These are phyloP conservation scores for Colletotrichum sp. DNA, from an alignment of 2,329 filamentous ascomycete species.

Conservation along the genomic window DNA sequence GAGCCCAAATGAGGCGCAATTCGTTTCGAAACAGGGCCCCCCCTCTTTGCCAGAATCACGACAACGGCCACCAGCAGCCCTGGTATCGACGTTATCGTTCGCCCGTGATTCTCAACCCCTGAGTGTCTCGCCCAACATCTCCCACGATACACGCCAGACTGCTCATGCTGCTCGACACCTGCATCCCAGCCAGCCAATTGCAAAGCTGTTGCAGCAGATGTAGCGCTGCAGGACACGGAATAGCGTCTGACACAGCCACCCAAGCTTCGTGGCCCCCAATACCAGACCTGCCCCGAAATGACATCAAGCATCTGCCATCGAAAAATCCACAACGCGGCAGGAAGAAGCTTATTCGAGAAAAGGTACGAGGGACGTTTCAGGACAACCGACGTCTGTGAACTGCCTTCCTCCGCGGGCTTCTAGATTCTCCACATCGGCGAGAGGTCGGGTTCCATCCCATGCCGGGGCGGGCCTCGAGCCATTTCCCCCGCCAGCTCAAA, in stretches of 20 bases:
- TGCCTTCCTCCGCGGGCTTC: background rate
- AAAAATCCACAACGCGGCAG: slow-evolving; percentile 14
- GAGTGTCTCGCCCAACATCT: background rate
- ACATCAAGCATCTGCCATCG: slow-evolving; percentile 2
- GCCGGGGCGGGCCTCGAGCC: background rate
- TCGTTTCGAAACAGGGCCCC: background rate
- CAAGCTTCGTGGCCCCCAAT: slow-evolving; percentile 12
- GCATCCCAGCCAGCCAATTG: background rate
- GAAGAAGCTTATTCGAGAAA: slow-evolving; percentile 23
- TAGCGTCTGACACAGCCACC: slow-evolving; percentile 18
- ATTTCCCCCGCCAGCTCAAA: background rate
- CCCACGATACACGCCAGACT: background rate
- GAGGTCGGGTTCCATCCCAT: background rate
- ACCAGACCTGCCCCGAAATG: slow-evolving; percentile 5
- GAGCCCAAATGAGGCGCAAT: background rate
- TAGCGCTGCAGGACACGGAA: slow-evolving; percentile 1
- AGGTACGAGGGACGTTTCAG: background rate
- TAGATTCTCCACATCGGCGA: slow-evolving; percentile 6
- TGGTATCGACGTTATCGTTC: background rate
- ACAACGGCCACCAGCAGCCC: background rate
- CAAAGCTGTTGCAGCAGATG: background rate
- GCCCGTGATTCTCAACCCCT: background rate
- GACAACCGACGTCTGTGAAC: background rate
- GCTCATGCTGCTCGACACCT: background rate
- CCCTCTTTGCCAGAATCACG: background rate